Evolutionary conservation across 768 basidiomycete species (phyloP).

Genomic region (Suillus subluteus): DNA sequence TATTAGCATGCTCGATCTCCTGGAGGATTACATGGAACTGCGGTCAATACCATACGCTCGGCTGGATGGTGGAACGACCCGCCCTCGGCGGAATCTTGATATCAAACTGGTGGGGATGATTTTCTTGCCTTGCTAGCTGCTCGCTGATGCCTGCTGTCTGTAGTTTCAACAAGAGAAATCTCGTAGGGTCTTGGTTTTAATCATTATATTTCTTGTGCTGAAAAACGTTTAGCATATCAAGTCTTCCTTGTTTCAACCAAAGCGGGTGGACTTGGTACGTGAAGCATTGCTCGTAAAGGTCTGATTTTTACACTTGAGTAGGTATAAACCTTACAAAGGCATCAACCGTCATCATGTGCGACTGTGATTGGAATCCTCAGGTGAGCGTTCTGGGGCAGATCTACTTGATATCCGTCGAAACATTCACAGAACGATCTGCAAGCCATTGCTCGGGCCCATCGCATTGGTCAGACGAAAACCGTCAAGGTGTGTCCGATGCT

Average conservation of each 20-base stretch:
- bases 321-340: constrained; percentile 87
- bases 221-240: constrained; percentile 50
- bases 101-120: constrained; percentile 51
- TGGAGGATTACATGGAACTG: constrained; percentile 69
- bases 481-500: constrained; percentile 51
- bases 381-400: constrained; percentile 26
- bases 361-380: constrained; percentile 67
- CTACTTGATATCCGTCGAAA: constrained; percentile 12
- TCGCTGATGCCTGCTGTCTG: background rate
- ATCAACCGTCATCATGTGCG: constrained; percentile 79
- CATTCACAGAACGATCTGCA: constrained; percentile 70
- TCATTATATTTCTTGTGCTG: constrained; percentile 1
- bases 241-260: constrained; percentile 73
- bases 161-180: constrained; percentile 64
- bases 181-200: constrained; percentile 39
- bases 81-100: constrained; percentile 59
- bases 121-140: background rate
- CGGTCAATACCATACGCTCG: constrained; percentile 63
- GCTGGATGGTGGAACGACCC: constrained; percentile 56
- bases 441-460: constrained; percentile 84
- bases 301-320: constrained; percentile 31
- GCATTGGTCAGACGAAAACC: constrained; percentile 75
- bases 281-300: background rate
- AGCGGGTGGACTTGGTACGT: constrained; percentile 69
- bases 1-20: constrained; percentile 63